Evolutionary conservation across 2,329 filamentous ascomycete genomes (phyloP), one percentile per base, ranked within the genome.

Genomic region (Pseudogymnoascus sp.): DNA sequence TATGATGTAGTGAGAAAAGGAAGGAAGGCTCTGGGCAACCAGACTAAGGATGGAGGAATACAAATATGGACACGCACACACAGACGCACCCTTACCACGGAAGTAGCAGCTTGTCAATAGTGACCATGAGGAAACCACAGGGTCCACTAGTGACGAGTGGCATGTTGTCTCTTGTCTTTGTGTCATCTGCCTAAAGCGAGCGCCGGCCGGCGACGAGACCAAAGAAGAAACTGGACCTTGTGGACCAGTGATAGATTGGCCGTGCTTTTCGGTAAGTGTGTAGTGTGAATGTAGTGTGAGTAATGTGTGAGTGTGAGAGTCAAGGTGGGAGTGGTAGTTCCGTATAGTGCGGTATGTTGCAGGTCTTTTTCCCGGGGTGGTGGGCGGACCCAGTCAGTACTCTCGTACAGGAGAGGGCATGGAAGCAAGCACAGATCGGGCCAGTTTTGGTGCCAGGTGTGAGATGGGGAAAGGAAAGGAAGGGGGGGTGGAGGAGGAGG

Each of bases 1-100:
- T 46, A 46, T 46, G 41, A 46, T 46, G 41, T 46, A 46, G 41
- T 46, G 41, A 46, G 41, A 46, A 46, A 46, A 26, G 41, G 41
- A 46, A 46, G 41, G 41, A 46, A 46, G 41, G 41, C 41, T 46
- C 41, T 26, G 41, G 22, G 41, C 41, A 46, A 46, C 41, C 41
- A 46, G 41, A 46, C 41, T 46, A 33, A 33, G 41, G 22, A 46
- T 24, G 41, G 41, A 46, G 41, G 41, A 46, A n/a, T 26, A 46
- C 41, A 46, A 46, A 26, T 46, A 46, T 46, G 41, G 41, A 46
- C 41, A 38, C 37, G 16, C 37, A 38, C 14, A 14, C 37, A n/a
- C 37, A 38, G 6, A 16, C 37, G 4, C 12, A 43, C 41, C 41
- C 41, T 46, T 40, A 19, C 38, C 8, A 40, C 7, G 41, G 41